Base-by-base conservation (phyloP, 495 filamentous ascomycete genomes). In the Aspergillus campestris region DNA sequence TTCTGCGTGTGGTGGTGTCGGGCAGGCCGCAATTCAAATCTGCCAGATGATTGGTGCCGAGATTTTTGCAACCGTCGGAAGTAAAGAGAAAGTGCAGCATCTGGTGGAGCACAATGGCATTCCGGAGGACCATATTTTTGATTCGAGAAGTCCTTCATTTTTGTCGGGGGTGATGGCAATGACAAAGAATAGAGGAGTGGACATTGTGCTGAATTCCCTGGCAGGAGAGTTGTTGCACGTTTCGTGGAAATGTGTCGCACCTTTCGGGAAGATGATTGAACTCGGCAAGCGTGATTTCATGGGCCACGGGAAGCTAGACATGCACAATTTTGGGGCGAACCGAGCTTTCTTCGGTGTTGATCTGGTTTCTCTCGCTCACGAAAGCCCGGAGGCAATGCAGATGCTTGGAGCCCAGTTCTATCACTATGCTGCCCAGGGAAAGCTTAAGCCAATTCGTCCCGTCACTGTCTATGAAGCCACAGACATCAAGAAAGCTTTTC, bases 231-330 rank as follows among this genome's bases (percentile, higher is more conserved):
- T 72, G 0, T 55, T 72, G 0, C 62, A 67, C 31, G 63, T 62
- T n/a, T 67, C 70, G 0, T 79, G 75, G 74, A 53, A 70, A 8
- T 76, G 71, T 49, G 64, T 79, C 28, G 76, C 66, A 1, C 61
- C 68, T 8, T 73, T 73, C 50, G 77, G 77, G 6, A 63, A 55
- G 3, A 65, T 78, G 40, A 56, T 81, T 33, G 78, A 82, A 42
- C 64, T 80, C 37, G 50, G 55, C n/a, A 53, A 53, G 27, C 42
- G 33, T 12, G 42, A 53, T 40, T 36, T 64, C 27, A 18, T 58
- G 9, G 47, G 42, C 2, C 35, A 53, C 15, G 45, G 32, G 0
- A 38, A 51, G 31, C 39, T 66, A 10, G 33, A 49, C 15, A 67
- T 51, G 65, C 49, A 61, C 13, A 45, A 55, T 0, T 79, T 77